A percentile compares a stretch with the other conserved stretches of the same genome.
Evolutionary conservation across 2,329 filamentous ascomycete genomes (phyloP).

Genomic region (Escovopsis sp.): DNA sequence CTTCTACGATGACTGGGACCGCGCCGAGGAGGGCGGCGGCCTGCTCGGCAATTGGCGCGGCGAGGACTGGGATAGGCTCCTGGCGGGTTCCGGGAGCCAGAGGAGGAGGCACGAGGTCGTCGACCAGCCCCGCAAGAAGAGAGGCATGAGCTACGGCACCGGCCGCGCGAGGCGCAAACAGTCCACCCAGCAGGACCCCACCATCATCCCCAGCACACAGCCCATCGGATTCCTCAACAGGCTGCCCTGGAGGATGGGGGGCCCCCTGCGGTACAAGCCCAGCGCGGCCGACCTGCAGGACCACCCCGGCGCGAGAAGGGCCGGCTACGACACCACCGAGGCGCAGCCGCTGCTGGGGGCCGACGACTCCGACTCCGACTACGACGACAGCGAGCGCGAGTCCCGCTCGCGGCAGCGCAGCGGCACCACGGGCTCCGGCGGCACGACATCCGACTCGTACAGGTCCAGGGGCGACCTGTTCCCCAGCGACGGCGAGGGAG

Average conservation of each 20-base stretch:
- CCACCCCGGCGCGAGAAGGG: conserved; percentile 44
- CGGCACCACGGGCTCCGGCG: conserved; percentile 63
- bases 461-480: conserved; percentile 84
- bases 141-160: conserved; percentile 83
- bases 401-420: conserved; percentile 44
- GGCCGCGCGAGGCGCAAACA: conserved; percentile 36
- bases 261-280: conserved; percentile 73
- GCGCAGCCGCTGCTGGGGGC: conserved; percentile 51
- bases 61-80: conserved; percentile 72
- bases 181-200: conserved; percentile 53
- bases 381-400: conserved; percentile 13
- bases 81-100: conserved; percentile 51
- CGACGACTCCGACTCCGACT: conserved; percentile 13
- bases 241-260: conserved; percentile 73
- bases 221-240: conserved; percentile 73
- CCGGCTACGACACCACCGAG: conserved; percentile 34
- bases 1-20: conserved; percentile 96
- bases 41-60: conserved; percentile 60
- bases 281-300: conserved; percentile 85
- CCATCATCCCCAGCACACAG: conserved; percentile 77
- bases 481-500: conserved; percentile 70
- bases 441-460: conserved; percentile 63
- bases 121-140: conserved; percentile 55
- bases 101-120: conserved; percentile 25
- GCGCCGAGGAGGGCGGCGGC: conserved; percentile 38